A percentile compares a stretch with the other conserved stretches of the same genome.
These are phyloP conservation scores for Chaetomiaceae sp. DNA, from an alignment of 2,329 filamentous ascomycete genomes.

Conservation along the genomic window DNA sequence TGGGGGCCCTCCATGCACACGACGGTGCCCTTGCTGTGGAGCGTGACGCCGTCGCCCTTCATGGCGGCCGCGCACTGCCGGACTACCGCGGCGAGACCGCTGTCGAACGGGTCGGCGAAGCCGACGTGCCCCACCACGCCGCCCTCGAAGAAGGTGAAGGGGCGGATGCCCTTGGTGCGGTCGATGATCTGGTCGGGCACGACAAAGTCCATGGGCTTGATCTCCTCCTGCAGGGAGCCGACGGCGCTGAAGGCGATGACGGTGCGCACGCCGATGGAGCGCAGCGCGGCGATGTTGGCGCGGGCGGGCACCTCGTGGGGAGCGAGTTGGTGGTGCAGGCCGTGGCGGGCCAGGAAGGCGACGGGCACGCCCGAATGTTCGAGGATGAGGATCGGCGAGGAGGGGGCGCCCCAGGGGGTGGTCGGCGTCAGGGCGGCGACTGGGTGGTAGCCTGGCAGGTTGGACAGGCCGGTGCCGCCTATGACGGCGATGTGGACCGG, in stretches of 20 bases:
- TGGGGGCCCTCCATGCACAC: constrained; percentile 99
- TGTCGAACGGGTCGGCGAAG: constrained; percentile 94
- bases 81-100: constrained; percentile 69
- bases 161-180: constrained; percentile 88
- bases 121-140: constrained; percentile 92
- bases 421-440: constrained; percentile 70
- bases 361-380: constrained; percentile 78
- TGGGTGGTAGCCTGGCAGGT: constrained; percentile 80
- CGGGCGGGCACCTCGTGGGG: constrained; percentile 93
- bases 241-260: constrained; percentile 95
- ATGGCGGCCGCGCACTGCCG: constrained; percentile 69
- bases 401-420: constrained; percentile 86
- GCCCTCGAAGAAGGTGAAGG: constrained; percentile 92
- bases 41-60: constrained; percentile 75
- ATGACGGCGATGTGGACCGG: constrained; percentile 83
- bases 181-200: constrained; percentile 96
- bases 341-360: constrained; percentile 93
- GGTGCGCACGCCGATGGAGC: constrained; percentile 80
- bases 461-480: constrained; percentile 86
- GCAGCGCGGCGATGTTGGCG: constrained; percentile 97
- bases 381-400: constrained; percentile 75
- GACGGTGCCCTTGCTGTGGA: constrained; percentile 81
- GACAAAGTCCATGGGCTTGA: constrained; percentile 94
- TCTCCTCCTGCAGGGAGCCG: constrained; percentile 84
- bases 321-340: constrained; percentile 79